Base-by-base conservation (phyloP, 495 filamentous ascomycete species). In the Penicillium paxilli region DNA sequence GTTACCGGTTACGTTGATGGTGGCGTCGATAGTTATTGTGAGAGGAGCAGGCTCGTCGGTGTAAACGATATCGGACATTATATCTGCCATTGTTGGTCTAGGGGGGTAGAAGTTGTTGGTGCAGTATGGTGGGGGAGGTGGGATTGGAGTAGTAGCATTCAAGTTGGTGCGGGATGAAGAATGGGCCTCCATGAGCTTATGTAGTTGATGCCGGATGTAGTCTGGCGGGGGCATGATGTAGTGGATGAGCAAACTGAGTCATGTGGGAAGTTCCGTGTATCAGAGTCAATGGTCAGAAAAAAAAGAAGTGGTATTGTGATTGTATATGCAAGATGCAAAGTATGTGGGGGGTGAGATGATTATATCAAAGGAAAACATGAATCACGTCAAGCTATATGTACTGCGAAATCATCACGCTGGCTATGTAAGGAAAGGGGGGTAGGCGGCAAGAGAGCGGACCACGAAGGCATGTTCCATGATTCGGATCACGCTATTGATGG, bases 11-110 rank as follows among this genome's bases (percentile, higher is more conserved):
- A 77, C 52, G 26, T 46, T 57, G 57, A 76, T 74, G 7, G 70
- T 70, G 14, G 61, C 54, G 47, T 76, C 68, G 44, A 78, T 66
- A 28, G 59, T 51, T 45, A 78, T 74, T 11, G 54, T 65, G 26
- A 69, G 56, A 1, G 59, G 55, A 5, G 19, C 45, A 3, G 21
- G 37, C 24, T 30, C 52, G 8, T 57, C 58, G n/a, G 49, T 50
- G 25, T 46, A 25, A 11, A 46, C 19, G 1, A 30, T 20, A 26
- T 46, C 44, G 23, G 40, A 48, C 54, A 14, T 32, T 38, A 14
- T 35, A 42, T 48, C 41, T 45, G 25, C n/a, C 16, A 58, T 50
- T 40, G 53, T 49, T 26, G 46, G 16, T 37, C 40, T 41, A 22
- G 30, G 47, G 26, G 24, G 55, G 12, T 10, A 48, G 46, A 11